Percentiles rank a stretch among this genome's conserved stretches.
phyloP scores from a whole-genome alignment of 257 asterid species.

The Nicotiana noctiflora region DNA sequence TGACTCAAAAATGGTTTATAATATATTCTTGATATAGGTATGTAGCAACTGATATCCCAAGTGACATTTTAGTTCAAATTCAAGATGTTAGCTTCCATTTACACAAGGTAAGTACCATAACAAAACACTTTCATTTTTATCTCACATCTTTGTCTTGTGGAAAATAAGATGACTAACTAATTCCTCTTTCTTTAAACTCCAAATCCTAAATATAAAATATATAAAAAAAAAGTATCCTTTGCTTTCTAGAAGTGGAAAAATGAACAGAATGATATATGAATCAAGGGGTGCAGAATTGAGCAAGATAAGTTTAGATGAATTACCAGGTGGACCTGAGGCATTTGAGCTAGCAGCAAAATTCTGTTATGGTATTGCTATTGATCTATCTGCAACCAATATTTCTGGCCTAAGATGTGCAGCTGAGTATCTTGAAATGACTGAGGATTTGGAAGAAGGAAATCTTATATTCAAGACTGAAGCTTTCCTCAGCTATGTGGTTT shows the following conservation, averaged over 20 bases:
- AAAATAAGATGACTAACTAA: slow-evolving; percentile 8
- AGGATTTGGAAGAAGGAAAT: slow-evolving; percentile 94
- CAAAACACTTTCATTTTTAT: neutral
- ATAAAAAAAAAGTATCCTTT: slow-evolving; percentile 63
- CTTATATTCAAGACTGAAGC: slow-evolving; percentile 95
- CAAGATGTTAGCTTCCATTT: slow-evolving; percentile 74
- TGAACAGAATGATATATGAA: slow-evolving; percentile 73
- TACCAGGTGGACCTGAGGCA: slow-evolving; percentile 87
- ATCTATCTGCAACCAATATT: slow-evolving; percentile 68
- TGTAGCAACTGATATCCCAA: slow-evolving; percentile 85
- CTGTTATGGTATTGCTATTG: slow-evolving; percentile 91
- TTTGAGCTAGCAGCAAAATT: slow-evolving; percentile 89
- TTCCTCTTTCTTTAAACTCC: neutral
- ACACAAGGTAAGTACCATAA: slow-evolving; percentile 59
- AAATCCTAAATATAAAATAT: neutral
- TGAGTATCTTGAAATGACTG: slow-evolving; percentile 91
- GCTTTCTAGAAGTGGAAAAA: slow-evolving; percentile 81
- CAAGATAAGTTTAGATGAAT: slow-evolving; percentile 50
- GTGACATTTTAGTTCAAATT: slow-evolving; percentile 79
- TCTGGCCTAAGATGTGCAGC: slow-evolving; percentile 95
- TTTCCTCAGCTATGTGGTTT: slow-evolving; percentile 85
- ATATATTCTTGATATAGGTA: slow-evolving; percentile 37
- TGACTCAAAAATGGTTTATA: neutral
- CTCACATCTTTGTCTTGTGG: neutral
- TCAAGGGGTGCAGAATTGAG: slow-evolving; percentile 46